Conservation (phyloP, 2,329 filamentous ascomycete genomes). For the Aspergillus sojae region DNA sequence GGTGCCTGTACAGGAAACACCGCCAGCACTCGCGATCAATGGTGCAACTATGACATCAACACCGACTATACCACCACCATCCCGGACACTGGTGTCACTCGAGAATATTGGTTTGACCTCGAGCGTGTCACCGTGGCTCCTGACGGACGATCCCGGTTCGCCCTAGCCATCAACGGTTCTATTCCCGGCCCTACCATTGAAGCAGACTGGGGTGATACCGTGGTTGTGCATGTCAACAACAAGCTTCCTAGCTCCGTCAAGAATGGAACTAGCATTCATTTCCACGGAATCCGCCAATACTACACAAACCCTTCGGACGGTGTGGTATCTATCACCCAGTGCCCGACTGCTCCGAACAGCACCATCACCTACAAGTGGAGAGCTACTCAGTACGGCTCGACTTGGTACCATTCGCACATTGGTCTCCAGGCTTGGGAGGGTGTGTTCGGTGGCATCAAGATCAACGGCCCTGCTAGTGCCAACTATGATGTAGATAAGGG, state of each 20-base stretch:
- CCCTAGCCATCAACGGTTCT: slow-evolving; percentile 62
- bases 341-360: slow-evolving; percentile 38
- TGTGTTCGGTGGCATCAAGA: slow-evolving; percentile 60
- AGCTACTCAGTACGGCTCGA: slow-evolving; percentile 40
- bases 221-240: slow-evolving; percentile 61
- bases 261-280: slow-evolving; percentile 32
- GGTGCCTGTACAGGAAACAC: slow-evolving; percentile 24
- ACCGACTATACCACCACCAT: slow-evolving; percentile 36
- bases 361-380: slow-evolving; percentile 42
- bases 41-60: slow-evolving; percentile 35
- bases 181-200: slow-evolving; percentile 69
- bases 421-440: slow-evolving; percentile 53
- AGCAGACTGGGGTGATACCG: slow-evolving; percentile 63
- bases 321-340: slow-evolving; percentile 40
- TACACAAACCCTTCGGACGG: slow-evolving; percentile 37
- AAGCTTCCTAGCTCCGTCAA: slow-evolving; percentile 31
- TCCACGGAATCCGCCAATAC: slow-evolving; percentile 40
- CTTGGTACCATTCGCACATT: slow-evolving; percentile 41
- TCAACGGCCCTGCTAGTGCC: slow-evolving; percentile 43
- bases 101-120: slow-evolving; percentile 23
- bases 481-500: slow-evolving; percentile 44
- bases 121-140: slow-evolving; percentile 19
- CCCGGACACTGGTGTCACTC: slow-evolving; percentile 17
- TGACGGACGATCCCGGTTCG: slow-evolving; percentile 39
- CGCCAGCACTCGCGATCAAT: slow-evolving; percentile 27